phyloP scores from a whole-genome alignment of 2,329 filamentous ascomycete species.

The Aspergillus fumigatiaffinis region DNA sequence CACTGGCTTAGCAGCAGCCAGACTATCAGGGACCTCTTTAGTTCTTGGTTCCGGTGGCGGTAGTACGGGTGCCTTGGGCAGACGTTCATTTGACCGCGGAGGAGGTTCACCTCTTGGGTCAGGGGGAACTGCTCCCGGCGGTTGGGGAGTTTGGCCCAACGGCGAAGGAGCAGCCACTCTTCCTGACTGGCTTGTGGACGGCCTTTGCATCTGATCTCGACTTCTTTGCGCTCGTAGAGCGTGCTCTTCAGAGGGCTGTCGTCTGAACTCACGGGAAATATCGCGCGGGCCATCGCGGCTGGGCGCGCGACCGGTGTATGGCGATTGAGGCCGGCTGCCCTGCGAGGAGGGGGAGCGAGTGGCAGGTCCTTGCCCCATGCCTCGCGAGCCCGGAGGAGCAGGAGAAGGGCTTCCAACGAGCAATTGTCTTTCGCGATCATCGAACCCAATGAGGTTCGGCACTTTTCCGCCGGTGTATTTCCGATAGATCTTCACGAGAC shows the following conservation, averaged over 20 bases:
- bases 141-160: slow-evolving; percentile 22
- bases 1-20: slow-evolving; percentile 9
- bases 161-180: slow-evolving; percentile 32
- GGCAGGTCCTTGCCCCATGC: slow-evolving; percentile 19
- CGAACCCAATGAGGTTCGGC: slow-evolving; percentile 79
- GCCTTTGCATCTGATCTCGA: slow-evolving; percentile 38
- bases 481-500: slow-evolving; percentile 89
- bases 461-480: slow-evolving; percentile 89
- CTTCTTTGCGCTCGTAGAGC: slow-evolving; percentile 34
- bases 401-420: slow-evolving; percentile 55
- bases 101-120: slow-evolving; percentile 23
- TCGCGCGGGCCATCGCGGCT: slow-evolving; percentile 39
- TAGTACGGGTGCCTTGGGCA: slow-evolving; percentile 11
- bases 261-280: slow-evolving; percentile 26
- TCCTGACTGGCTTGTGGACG: slow-evolving; percentile 34
- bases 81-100: slow-evolving; percentile 20
- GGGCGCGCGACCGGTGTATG: slow-evolving; percentile 28
- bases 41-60: slow-evolving; percentile 20
- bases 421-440: slow-evolving; percentile 70
- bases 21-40: slow-evolving; percentile 17
- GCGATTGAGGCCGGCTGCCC: slow-evolving; percentile 25
- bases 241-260: slow-evolving; percentile 35
- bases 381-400: slow-evolving; percentile 21
- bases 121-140: slow-evolving; percentile 18
- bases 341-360: slow-evolving; percentile 28